These are phyloP conservation scores for Leccinum sublutescens DNA, from an alignment of 768 basidiomycete species.

Conservation along the genomic window DNA sequence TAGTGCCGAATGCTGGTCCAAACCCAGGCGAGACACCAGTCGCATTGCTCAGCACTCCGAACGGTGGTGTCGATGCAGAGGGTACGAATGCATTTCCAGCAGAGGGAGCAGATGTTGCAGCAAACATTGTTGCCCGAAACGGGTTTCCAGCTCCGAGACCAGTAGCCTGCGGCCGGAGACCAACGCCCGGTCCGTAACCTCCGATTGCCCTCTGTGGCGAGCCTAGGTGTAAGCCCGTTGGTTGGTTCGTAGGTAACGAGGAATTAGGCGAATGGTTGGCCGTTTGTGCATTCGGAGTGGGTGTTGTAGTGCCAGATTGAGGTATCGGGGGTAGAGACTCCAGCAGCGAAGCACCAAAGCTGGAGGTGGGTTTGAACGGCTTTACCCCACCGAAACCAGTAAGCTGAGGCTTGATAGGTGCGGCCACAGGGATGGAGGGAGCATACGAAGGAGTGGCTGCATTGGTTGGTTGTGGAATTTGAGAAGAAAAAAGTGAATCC, in stretches of 20 bases:
- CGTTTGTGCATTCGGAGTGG: conserved; percentile 29
- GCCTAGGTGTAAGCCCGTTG: conserved; percentile 20
- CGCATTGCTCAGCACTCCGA: conserved; percentile 20
- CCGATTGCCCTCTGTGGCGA: conserved; percentile 12
- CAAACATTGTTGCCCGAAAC: conserved; percentile 64
- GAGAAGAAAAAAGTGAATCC: conserved; percentile 43
- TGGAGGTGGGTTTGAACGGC: conserved; percentile 80
- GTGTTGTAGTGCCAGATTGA: conserved; percentile 51
- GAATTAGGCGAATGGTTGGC: conserved; percentile 19
- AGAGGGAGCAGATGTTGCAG: conserved; percentile 29
- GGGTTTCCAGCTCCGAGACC: conserved; percentile 57
- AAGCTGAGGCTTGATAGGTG: conserved; percentile 40
- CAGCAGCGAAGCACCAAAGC: conserved; percentile 73
- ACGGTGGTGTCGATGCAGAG: conserved; percentile 28
- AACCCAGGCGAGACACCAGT: conserved; percentile 6
- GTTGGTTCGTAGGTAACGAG: conserved; percentile 34
- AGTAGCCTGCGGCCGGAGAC: conserved; percentile 60
- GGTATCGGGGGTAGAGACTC: conserved; percentile 75
- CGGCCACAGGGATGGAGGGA: conserved; percentile 34
- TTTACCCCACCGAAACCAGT: conserved; percentile 64
- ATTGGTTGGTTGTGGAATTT: conserved; percentile 54
- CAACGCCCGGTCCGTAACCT: conserved; percentile 39
- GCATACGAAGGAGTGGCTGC: conserved; percentile 33
- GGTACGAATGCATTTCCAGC: conserved; percentile 10
- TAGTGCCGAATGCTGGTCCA: conserved; percentile 18